Conservation (phyloP, 306 rosid genomes). For the Coriaria nepalensis region DNA sequence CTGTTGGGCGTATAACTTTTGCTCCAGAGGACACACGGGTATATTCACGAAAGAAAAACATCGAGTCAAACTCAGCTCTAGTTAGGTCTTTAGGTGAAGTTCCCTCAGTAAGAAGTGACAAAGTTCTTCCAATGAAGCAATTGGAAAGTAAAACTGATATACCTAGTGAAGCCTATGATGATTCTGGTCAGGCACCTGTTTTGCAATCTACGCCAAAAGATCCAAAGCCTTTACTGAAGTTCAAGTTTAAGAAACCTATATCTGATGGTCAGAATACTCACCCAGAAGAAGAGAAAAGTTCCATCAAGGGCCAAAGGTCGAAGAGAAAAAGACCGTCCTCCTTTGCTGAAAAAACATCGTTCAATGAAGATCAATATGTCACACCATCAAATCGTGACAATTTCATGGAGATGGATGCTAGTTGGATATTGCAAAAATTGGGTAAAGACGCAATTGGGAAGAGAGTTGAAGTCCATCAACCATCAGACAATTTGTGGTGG, state of each 20-base stretch:
- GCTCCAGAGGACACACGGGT: conserved; percentile 24
- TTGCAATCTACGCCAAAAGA: conserved; percentile 61
- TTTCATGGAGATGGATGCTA: conserved; percentile 76
- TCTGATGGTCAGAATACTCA: conserved; percentile 51
- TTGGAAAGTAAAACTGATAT: conserved; percentile 43
- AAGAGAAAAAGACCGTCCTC: conserved; percentile 87
- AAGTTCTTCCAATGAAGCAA: conserved; percentile 33
- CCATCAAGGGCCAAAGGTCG: conserved; percentile 86
- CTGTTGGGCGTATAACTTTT: conserved; percentile 32
- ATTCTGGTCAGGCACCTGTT: conserved; percentile 25
- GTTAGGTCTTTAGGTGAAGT: conserved; percentile 20
- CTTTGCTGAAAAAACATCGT: conserved; percentile 40
- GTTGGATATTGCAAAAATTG: conserved; percentile 86
- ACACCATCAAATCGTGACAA: conserved; percentile 37
- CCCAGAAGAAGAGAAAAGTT: conserved; percentile 64
- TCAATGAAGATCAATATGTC: conserved; percentile 34
- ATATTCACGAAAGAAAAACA: conserved; percentile 25
- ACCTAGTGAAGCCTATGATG: conserved; percentile 30
- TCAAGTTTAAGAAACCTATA: conserved; percentile 71
- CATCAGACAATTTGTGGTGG: conserved; percentile 79
- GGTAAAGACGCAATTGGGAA: conserved; percentile 95
- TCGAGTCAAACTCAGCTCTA: conserved; percentile 28
- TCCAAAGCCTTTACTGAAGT: conserved; percentile 55
- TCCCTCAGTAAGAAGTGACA: conserved; percentile 31
- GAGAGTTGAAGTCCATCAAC: conserved; percentile 91